phyloP scores from a whole-genome alignment of 208 protist genomes.

The Trypanosoma melophagium region DNA sequence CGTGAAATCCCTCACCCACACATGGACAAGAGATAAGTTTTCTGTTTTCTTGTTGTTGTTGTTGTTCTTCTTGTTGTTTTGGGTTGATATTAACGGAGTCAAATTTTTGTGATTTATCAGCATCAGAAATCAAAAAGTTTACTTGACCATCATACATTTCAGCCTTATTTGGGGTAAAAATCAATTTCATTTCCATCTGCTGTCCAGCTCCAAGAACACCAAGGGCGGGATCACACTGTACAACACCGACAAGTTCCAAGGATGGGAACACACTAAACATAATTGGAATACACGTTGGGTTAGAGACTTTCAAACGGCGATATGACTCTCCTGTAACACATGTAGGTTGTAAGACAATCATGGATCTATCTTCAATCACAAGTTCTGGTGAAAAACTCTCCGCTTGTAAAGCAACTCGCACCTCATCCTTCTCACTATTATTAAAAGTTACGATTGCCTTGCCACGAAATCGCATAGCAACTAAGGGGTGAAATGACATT shows the following conservation, averaged over 20 bases:
- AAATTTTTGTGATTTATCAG: constrained; percentile 6
- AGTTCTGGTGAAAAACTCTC: constrained; percentile 49
- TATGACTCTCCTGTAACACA: constrained; percentile 70
- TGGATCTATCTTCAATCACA: constrained; percentile 31
- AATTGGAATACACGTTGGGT: constrained; percentile 79
- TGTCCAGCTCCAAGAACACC: constrained; percentile 60
- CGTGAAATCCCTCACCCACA: constrained; percentile 67
- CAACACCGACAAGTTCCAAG: constrained; percentile 35
- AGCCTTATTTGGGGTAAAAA: constrained; percentile 61
- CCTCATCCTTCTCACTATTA: constrained; percentile 29
- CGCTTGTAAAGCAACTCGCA: constrained; percentile 51
- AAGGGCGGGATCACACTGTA: constrained; percentile 57
- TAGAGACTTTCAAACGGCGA: constrained; percentile 51
- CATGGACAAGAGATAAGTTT: constrained; percentile 41
- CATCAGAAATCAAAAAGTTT: constrained; percentile 46
- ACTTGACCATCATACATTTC: constrained; percentile 54
- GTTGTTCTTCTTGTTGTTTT: neutral
- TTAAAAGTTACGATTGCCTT: constrained; percentile 46
- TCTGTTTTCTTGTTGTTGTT: constrained; percentile 9
- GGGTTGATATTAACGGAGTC: neutral
- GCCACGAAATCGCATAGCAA: constrained; percentile 47
- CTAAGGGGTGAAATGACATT: constrained; percentile 55
- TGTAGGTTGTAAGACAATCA: constrained; percentile 66
- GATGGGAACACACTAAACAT: constrained; percentile 57
- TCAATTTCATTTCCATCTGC: constrained; percentile 40